Evolutionary conservation across 2,329 filamentous ascomycete genomes (phyloP).

Genomic region (Parastagonospora nodorum): DNA sequence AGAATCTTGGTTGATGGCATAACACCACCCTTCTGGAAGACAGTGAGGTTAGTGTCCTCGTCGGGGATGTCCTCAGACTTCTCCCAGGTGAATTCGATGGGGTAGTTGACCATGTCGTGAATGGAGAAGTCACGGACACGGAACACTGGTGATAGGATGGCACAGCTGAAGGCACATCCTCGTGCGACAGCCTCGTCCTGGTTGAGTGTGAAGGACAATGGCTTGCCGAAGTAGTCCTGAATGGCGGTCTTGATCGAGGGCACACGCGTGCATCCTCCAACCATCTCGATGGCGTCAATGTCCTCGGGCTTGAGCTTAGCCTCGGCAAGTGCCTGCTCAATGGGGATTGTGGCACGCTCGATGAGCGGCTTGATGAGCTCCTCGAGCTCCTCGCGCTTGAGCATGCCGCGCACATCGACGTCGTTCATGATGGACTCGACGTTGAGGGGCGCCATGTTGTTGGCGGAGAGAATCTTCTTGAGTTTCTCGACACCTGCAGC

Average conservation of each 20-base stretch:
- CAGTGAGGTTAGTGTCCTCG: constrained; percentile 94
- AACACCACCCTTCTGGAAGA: constrained; percentile 96
- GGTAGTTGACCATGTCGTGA: constrained; percentile 97
- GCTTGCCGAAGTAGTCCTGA: constrained; percentile 86
- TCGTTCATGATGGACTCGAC: constrained; percentile 99
- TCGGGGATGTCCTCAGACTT: constrained; percentile 98
- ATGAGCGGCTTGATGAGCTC: constrained; percentile 85
- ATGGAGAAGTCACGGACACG: constrained; percentile 97
- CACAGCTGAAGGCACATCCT: constrained; percentile 96
- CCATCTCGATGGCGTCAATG: constrained; percentile 90
- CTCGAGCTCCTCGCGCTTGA: constrained; percentile 95
- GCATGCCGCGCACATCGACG: constrained; percentile 83
- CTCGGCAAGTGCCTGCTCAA: constrained; percentile 93
- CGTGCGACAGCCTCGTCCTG: constrained; percentile 96
- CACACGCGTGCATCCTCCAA: constrained; percentile 93
- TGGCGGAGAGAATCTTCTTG: constrained; percentile 98
- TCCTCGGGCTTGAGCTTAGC: constrained; percentile 90
- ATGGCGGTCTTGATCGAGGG: constrained; percentile 90
- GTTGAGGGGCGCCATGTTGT: constrained; percentile 88
- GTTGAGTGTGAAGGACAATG: constrained; percentile 94
- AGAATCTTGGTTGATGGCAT: constrained; percentile 99
- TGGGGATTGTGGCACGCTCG: constrained; percentile 69
- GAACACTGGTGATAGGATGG: constrained; percentile 96
- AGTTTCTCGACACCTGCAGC: constrained; percentile 90
- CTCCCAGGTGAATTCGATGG: constrained; percentile 98